Base-by-base conservation (phyloP, 116 monocot genomes). In the Papilionanthe hybrid region DNA sequence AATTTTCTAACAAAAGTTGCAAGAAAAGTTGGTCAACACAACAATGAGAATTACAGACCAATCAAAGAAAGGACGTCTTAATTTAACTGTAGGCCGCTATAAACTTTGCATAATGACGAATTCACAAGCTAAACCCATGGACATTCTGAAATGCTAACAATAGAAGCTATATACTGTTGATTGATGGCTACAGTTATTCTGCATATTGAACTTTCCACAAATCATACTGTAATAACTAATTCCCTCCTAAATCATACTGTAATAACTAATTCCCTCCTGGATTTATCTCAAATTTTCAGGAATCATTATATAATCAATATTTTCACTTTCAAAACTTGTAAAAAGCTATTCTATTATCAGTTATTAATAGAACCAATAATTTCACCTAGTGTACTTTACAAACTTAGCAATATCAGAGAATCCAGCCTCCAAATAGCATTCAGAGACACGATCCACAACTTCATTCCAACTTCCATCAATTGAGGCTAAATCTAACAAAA, bases 401-500 rank as follows among this genome's bases (percentile, higher is more conserved):
- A 98, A 94, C 53, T 80, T 98, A 11, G 95, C 94, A 75, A 98
- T 82, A 68, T 94, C 91, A 68, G 20, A 42, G 77, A 98, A 91
- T 27, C 98, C 95, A 78, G 91, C 98, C 72, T 94, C 95, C 44
- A 29, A 72, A 42, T 98, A 98, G 78, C 98, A 98, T 67, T 85
- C 84, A 42, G 93, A 90, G 63, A 98, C 83, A 75, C 95, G 83
- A 72, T 90, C 86, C 47, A 90, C 77, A 75, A 83, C 78, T 7
- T 93, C 91, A 79, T 81, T 87, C 95, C 98, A 98, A 3, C 75
- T 94, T 29, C 98, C 95, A 72, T 94, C 95, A 27, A 98, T 71
- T 19, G 95, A 94, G 57, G 98, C 95, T 29, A 98, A 88, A 88
- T 98, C 98, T 87, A 99, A 77, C 80, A 95, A 80, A 85, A 99